A percentile compares a stretch with the other conserved stretches of the same genome.
Conservation (phyloP, 1,284 basidiomycete genomes). For the Chalciporus piperatoides region DNA sequence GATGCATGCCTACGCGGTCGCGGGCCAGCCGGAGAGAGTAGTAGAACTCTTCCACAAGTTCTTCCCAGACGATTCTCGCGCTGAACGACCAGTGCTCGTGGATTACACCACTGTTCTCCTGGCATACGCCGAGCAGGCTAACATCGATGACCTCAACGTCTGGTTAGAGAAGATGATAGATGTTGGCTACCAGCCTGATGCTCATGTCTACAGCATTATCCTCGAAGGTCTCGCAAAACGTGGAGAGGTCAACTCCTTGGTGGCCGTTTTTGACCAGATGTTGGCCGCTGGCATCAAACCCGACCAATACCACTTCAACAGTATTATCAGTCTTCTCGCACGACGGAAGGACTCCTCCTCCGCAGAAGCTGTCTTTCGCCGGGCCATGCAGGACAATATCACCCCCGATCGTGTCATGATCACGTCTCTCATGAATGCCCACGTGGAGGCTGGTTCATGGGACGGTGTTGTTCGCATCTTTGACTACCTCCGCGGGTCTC, state of each 20-base stretch:
- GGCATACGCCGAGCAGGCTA: conserved; percentile 49
- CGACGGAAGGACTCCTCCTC: conserved; percentile 61
- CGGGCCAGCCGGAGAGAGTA: conserved; percentile 42
- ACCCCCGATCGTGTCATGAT: conserved; percentile 63
- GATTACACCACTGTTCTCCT: conserved; percentile 60
- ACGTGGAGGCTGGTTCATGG: conserved; percentile 84
- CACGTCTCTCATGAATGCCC: conserved; percentile 76
- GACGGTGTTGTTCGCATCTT: conserved; percentile 68
- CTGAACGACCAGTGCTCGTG: conserved; percentile 39
- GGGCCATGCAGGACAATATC: conserved; percentile 59
- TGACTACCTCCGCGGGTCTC: conserved; percentile 56
- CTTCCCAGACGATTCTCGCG: conserved; percentile 42
- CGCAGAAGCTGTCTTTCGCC: conserved; percentile 67
- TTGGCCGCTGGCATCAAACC: conserved; percentile 47
- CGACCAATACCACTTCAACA: conserved; percentile 59
- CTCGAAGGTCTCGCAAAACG: conserved; percentile 57
- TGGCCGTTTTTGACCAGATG: conserved; percentile 63
- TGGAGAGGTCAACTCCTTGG: conserved; percentile 56
- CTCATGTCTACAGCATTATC: conserved; percentile 57
- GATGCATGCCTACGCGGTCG: conserved; percentile 52
- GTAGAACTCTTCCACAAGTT: conserved; percentile 51
- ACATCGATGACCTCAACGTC: conserved; percentile 49
- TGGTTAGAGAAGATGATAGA: conserved; percentile 57
- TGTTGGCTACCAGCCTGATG: conserved; percentile 49
- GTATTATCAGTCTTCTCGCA: conserved; percentile 68